Base-by-base conservation (phyloP, 1,139 yeast genomes). In the Candida labiduridarum region DNA sequence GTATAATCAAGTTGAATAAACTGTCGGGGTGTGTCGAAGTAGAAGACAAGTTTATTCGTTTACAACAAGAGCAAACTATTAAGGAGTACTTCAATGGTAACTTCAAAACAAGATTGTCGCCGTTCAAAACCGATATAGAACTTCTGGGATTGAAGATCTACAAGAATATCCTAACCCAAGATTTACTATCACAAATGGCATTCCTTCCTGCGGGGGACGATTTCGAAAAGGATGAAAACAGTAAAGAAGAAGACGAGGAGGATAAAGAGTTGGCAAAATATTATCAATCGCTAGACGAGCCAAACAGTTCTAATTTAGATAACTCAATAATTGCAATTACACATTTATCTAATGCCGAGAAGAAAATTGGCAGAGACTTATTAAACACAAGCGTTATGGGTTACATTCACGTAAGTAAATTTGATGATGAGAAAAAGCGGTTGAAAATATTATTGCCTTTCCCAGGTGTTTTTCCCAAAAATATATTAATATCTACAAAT, bases 81-180 rank as follows among this genome's bases (percentile, higher is more conserved):
- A 84, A 84, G 62, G 96, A 91, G 61, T 95, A 94, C 65, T 95
- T 95, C 61, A 90, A 95, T 62, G 99, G 99, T 1, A 81, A 82
- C 14, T 71, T 74, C 41, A 78, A 78, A 48, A 81, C 83, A 8
- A 83, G 86, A 4, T 74, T 95, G 48, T 87, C 96, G 5, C 99
- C 99, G 1, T 76, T 74, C 60, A 77, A 75, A 53, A 76, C 79
- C 1, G 80, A 74, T 41, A 68, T 76, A 43, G 77, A 71, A 50
- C 57, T 66, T 12, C 62, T 66, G 27, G 78, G 68, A 49, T 67
- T 68, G 49, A 61, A 63, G n/a, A 62, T 76, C n/a, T 76, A 69
- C 57, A 74, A 74, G 55, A 67, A 69, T 2, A 72, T 75, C 2
- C 65, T 70, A 47, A 62, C 71, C 4, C 69, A 68, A 61, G 80